phyloP scores from a whole-genome alignment of 257 asterid genomes.

The Perilla frutescens region DNA sequence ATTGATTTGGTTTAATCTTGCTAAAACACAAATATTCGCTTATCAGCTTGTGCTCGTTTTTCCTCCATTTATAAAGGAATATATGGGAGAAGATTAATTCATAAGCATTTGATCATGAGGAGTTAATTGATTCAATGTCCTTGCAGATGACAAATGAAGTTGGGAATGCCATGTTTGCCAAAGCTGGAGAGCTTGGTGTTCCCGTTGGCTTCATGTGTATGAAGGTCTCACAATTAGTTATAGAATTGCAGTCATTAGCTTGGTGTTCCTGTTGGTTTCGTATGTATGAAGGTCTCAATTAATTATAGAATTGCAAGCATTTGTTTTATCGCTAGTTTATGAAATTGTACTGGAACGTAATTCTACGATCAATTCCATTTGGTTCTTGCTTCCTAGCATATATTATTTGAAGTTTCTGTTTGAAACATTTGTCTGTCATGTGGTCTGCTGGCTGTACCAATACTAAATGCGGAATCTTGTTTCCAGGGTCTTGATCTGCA shows the following conservation, averaged over 20 bases:
- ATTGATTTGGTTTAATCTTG: constrained; percentile 14
- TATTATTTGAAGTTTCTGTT: background rate
- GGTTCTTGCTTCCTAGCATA: constrained; percentile 15
- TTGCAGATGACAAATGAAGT: constrained; percentile 84
- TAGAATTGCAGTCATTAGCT: constrained; percentile 39
- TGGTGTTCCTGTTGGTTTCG: constrained; percentile 85
- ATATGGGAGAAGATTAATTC: background rate
- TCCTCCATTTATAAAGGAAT: background rate
- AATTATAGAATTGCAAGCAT: background rate
- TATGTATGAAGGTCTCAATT: constrained; percentile 78
- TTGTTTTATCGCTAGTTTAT: background rate
- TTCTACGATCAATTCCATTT: background rate
- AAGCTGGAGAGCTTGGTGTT: constrained; percentile 85
- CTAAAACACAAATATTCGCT: background rate
- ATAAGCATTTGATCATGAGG: background rate
- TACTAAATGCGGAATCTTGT: constrained; percentile 23
- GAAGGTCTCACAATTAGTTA: constrained; percentile 55
- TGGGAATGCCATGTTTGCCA: constrained; percentile 78
- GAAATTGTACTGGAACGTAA: background rate
- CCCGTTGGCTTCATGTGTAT: constrained; percentile 94
- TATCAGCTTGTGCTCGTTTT: background rate
- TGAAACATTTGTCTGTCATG: background rate
- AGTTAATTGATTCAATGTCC: constrained; percentile 11
- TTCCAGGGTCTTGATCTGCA: constrained; percentile 79
- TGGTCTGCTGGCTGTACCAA: background rate